A percentile compares a stretch with the other conserved stretches of the same genome.
Evolutionary conservation across 2,329 filamentous ascomycete species (phyloP).

Genomic region (Fusarium compactum): DNA sequence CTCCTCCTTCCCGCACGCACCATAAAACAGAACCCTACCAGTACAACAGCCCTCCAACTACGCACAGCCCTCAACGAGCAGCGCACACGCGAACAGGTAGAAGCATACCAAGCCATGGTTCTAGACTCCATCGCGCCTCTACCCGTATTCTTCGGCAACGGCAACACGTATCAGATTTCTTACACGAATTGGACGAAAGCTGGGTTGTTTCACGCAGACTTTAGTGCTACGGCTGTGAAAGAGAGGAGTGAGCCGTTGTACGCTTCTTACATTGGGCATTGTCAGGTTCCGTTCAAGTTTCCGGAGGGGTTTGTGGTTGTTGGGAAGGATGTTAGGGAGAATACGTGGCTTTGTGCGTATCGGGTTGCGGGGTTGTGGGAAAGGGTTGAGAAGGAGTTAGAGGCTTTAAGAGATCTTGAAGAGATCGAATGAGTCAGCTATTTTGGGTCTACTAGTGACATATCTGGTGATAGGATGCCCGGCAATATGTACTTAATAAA

Average conservation of each 20-base stretch:
- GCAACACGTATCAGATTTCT: not conserved
- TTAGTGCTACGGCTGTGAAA: not conserved
- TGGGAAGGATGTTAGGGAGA: constrained; percentile 16
- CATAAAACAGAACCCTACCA: rapidly evolving
- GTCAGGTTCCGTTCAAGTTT: not conserved
- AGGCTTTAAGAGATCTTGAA: not conserved
- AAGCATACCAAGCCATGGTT: not conserved
- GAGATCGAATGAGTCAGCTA: not conserved
- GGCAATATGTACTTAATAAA: no score
- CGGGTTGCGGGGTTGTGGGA: constrained; percentile 19
- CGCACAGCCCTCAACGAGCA: not conserved
- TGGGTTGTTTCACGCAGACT: not conserved
- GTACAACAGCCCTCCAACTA: not conserved
- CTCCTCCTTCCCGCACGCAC: not conserved
- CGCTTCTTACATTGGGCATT: not conserved
- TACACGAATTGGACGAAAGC: not conserved
- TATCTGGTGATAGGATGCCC: no score
- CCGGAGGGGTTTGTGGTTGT: constrained; percentile 28
- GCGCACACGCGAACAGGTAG: not conserved
- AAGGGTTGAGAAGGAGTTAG: constrained; percentile 14
- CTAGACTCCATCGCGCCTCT: not conserved
- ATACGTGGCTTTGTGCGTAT: constrained; percentile 30
- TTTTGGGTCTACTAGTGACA: no score
- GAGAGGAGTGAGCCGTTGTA: not conserved
- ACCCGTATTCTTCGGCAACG: not conserved